Percentiles rank a stretch among this genome's conserved stretches.
These are phyloP conservation scores for Eucalyptus pauciflora DNA, from an alignment of 345 rosid species.

Conservation along the genomic window DNA sequence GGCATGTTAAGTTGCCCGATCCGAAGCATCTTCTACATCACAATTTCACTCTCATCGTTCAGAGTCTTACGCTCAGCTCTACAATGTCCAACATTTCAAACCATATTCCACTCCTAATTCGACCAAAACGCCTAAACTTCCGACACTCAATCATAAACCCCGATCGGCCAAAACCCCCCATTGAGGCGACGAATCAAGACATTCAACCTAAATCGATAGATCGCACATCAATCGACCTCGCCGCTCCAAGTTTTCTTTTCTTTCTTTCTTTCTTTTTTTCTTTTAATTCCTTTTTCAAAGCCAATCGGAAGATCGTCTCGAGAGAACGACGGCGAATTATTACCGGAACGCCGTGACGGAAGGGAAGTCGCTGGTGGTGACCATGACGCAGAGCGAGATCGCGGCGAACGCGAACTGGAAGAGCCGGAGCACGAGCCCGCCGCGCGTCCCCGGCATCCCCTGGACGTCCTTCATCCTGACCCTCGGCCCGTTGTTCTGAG, in stretches of 20 bases:
- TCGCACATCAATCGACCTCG: not conserved
- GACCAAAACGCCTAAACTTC: not conserved
- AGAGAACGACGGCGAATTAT: not conserved
- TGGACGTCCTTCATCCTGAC: slow-evolving; percentile 69
- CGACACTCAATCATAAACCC: not conserved
- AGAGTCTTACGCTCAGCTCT: not conserved
- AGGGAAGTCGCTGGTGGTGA: slow-evolving; percentile 56
- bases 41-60: not conserved
- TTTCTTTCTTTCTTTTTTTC: too few species aligned
- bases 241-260: not conserved
- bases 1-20: not conserved
- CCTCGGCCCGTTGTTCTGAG: slow-evolving; percentile 11
- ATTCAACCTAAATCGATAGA: not conserved
- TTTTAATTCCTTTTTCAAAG: too few species aligned
- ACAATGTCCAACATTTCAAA: not conserved
- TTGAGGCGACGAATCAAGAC: not conserved
- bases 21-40: not conserved
- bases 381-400: slow-evolving; percentile 57
- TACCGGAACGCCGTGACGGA: slow-evolving; percentile 70
- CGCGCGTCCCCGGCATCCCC: slow-evolving; percentile 84
- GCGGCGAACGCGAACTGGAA: slow-evolving; percentile 41
- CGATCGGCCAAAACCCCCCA: not conserved
- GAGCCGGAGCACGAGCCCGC: slow-evolving; percentile 62
- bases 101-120: not conserved
- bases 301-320: not conserved